Percentiles rank a stretch among this genome's conserved stretches.
These are phyloP conservation scores for Lactarius sanguifluus DNA, from an alignment of 768 basidiomycete species.

Conservation along the genomic window DNA sequence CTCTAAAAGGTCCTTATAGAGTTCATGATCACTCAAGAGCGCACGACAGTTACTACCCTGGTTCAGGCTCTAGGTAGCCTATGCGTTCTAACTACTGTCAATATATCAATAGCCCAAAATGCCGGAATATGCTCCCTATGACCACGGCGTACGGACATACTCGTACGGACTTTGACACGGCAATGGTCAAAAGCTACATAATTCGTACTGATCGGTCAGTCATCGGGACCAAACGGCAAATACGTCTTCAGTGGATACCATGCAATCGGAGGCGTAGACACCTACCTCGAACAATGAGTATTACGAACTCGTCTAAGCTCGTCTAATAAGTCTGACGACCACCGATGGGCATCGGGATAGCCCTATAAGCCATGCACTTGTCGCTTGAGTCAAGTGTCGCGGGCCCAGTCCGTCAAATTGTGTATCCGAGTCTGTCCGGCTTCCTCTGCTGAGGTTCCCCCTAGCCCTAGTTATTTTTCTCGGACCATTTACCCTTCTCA, in stretches of 20 bases:
- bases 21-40: neutral
- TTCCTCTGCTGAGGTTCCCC: too few relatives aligned
- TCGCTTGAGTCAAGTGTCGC: too few relatives aligned
- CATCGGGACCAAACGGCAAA: neutral
- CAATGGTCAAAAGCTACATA: neutral
- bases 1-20: neutral
- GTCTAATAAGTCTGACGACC: too few relatives aligned
- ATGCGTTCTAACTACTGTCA: neutral
- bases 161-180: neutral
- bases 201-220: neutral
- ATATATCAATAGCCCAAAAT: neutral
- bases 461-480: too few relatives aligned
- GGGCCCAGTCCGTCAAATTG: too few relatives aligned
- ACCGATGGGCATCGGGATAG: too few relatives aligned
- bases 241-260: neutral
- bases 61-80: neutral
- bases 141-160: neutral
- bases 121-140: neutral
- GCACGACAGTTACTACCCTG: neutral
- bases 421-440: too few relatives aligned
- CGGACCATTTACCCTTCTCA: too few relatives aligned
- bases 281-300: too few relatives aligned
- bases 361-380: too few relatives aligned
- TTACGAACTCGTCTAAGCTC: too few relatives aligned
- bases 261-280: too few relatives aligned